phyloP scores from a whole-genome alignment of 1,284 basidiomycete genomes.

The Sporisorium sorghi region DNA sequence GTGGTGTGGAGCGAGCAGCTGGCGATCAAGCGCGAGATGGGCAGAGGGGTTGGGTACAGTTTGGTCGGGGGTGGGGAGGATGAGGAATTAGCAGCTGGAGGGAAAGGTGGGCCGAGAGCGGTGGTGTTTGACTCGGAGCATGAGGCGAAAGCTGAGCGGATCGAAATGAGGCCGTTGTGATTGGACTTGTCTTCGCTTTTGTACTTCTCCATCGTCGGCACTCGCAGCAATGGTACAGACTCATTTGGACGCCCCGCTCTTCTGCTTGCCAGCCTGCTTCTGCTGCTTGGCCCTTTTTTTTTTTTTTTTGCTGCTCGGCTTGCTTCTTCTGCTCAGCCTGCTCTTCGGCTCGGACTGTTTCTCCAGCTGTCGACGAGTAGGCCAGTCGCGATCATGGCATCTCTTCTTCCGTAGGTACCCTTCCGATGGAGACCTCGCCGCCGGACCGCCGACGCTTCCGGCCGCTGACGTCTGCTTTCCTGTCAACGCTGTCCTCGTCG shows the following conservation, averaged over 20 bases:
- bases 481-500: not conserved
- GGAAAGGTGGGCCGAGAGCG: not conserved
- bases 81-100: not conserved
- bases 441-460: too few species aligned
- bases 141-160: constrained; percentile 10
- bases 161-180: constrained; percentile 27
- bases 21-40: constrained; percentile 92
- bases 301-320: too few species aligned
- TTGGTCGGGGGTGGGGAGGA: constrained; percentile 24
- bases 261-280: too few species aligned
- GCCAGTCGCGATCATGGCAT: too few species aligned
- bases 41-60: constrained; percentile 23
- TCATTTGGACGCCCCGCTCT: too few species aligned
- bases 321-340: too few species aligned
- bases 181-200: not conserved
- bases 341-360: too few species aligned
- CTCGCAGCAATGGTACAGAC: too few species aligned
- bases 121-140: constrained; percentile 22
- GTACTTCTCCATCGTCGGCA: not conserved
- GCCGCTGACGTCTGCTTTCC: not conserved
- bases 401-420: too few species aligned
- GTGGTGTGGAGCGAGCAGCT: constrained; percentile 86
- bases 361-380: too few species aligned
- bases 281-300: too few species aligned
- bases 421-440: too few species aligned